Evolutionary conservation across 2,329 filamentous ascomycete species (phyloP), one percentile per base, ranked within the genome.

Genomic region (Aureobasidium pullulans): DNA sequence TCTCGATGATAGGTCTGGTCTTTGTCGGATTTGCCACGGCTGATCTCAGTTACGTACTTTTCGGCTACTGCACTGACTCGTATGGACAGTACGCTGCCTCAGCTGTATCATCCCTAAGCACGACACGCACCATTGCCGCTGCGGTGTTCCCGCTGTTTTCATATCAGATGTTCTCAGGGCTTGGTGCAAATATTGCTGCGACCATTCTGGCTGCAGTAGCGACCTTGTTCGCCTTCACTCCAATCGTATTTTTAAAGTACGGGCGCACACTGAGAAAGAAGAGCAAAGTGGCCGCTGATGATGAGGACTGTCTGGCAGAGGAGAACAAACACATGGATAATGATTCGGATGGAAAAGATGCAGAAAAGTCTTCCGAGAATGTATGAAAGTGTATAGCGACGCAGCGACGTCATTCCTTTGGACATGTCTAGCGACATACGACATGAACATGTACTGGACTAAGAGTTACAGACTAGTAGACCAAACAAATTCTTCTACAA

Each of bases 11-110:
- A 0, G 70, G 74, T 0, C 69, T 79, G 4, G 66, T 75, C 1
- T 65, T 73, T 4, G 68, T 78, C 11, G 77, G 77, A 0, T 79
- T 77, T 63, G 74, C 76, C 0, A 63, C 75, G 32, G 79, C 77
- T 31, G 77, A 79, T 58, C 68, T 77, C 16, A 70, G 71, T 4
- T 72, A 68, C 1, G 66, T 70, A 15, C 63, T 77, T 0, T 68
- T 71, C 4, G 73, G 72, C 1, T 77, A 77, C 44, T 64, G 76
- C 15, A 68, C 74, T 0, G 75, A 77, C 63, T 71, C 71, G 28
- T 77, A 76, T 57, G 68, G 73, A 36, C 72, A 70, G 32, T 75
- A 74, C 46, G 71, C 74, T 1, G 72, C 74, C 0, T 75, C 73
- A 60, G 75, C 70, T 1, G 72, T 72, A 10, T 72, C 75, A 1